Percentiles rank a stretch among this genome's conserved stretches.
Conservation (phyloP, 2,329 filamentous ascomycete species). For the Xylariaceae sp. region DNA sequence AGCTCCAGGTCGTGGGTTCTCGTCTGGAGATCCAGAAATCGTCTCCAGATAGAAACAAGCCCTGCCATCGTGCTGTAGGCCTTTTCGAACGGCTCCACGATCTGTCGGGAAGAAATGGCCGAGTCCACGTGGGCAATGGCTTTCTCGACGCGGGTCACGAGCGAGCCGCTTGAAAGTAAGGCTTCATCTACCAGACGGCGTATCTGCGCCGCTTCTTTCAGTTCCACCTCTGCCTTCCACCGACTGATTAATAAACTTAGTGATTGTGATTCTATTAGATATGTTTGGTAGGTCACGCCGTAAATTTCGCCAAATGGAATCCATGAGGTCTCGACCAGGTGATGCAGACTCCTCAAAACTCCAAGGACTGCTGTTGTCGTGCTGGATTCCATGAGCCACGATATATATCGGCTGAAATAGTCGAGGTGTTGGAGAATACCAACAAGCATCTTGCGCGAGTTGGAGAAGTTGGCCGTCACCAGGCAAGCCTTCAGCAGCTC, state of each 20-base stretch:
- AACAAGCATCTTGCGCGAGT: slow-evolving; percentile 24
- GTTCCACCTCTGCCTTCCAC: slow-evolving; percentile 18
- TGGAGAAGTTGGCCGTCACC: slow-evolving; percentile 19
- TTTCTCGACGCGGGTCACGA: slow-evolving; percentile 12
- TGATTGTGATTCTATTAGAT: slow-evolving; percentile 1
- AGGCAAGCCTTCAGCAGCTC: slow-evolving; percentile 27
- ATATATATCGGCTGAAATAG: slow-evolving; percentile 21
- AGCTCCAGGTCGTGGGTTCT: slow-evolving; percentile 16
- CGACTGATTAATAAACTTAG: slow-evolving; percentile 14
- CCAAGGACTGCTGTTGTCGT: slow-evolving; percentile 15
- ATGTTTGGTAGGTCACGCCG: slow-evolving; percentile 5
- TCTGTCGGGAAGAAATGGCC: slow-evolving; percentile 10
- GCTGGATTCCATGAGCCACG: slow-evolving; percentile 17
- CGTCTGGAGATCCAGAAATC: slow-evolving; percentile 20
- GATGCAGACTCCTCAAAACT: slow-evolving; percentile 22
- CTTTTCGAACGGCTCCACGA: slow-evolving; percentile 2
- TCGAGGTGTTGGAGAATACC: slow-evolving; percentile 24
- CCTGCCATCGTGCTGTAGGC: slow-evolving; percentile 16
- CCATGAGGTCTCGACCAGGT: slow-evolving; percentile 26
- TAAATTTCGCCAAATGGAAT: slow-evolving; percentile 18
- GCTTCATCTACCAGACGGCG: slow-evolving; percentile 1
- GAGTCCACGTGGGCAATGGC: slow-evolving; percentile 16
- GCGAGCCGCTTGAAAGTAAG: slow-evolving; percentile 8
- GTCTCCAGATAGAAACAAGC: slow-evolving; percentile 22
- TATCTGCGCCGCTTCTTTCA: slow-evolving; percentile 11